phyloP scores from a whole-genome alignment of 1,139 yeast species.

The Suhomyces bokatorum region DNA sequence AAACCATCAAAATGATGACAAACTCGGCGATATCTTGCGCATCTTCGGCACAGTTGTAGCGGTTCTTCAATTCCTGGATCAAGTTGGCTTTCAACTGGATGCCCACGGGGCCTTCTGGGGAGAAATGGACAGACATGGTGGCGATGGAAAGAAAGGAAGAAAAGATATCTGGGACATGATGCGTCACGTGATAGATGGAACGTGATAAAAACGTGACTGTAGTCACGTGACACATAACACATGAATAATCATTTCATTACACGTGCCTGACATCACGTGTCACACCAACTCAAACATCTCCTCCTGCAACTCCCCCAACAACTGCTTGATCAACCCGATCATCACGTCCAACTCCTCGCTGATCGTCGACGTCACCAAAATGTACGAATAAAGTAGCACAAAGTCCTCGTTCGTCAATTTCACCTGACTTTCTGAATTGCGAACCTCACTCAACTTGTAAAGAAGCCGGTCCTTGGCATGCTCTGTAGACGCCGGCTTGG shows the following conservation, averaged over 20 bases:
- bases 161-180: no score
- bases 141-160: background rate
- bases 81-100: constrained; percentile 37
- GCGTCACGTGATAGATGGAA: no score
- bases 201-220: no score
- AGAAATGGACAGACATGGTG: constrained; percentile 28
- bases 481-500: constrained; percentile 74
- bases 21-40: constrained; percentile 80
- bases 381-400: constrained; percentile 71
- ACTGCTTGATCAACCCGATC: constrained; percentile 51
- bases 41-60: constrained; percentile 54
- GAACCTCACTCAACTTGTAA: constrained; percentile 57
- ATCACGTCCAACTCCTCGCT: constrained; percentile 64
- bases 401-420: constrained; percentile 62
- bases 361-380: constrained; percentile 68
- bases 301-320: constrained; percentile 64
- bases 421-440: constrained; percentile 21
- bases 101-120: constrained; percentile 47
- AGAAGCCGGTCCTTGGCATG: constrained; percentile 73
- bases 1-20: constrained; percentile 69
- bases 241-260: no score
- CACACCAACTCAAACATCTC: constrained; percentile 43
- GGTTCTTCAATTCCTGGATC: constrained; percentile 37
- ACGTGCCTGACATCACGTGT: background rate
- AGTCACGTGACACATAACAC: background rate